Evolutionary conservation across 1,139 yeast species (phyloP).

Genomic region (Yamadazyma jaroonii): DNA sequence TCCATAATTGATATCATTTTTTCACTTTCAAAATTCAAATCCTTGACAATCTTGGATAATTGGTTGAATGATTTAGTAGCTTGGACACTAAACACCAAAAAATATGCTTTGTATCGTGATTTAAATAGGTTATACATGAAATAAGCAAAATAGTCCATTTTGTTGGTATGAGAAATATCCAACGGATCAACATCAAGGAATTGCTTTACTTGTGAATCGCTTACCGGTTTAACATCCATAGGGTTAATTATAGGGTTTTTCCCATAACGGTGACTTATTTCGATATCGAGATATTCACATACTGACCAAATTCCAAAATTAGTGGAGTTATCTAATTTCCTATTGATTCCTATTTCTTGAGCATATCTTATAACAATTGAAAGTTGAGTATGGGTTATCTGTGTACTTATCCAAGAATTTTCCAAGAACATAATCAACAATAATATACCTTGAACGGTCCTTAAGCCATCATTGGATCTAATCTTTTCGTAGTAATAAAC

Average conservation of each 20-base stretch:
- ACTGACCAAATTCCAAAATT: slow-evolving; percentile 54
- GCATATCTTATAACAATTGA: slow-evolving; percentile 58
- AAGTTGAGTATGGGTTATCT: slow-evolving; percentile 37
- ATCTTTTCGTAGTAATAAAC: background rate
- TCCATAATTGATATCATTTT: background rate
- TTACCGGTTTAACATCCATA: background rate
- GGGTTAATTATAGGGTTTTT: slow-evolving; percentile 45
- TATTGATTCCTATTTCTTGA: slow-evolving; percentile 63
- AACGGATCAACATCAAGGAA: background rate
- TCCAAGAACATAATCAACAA: slow-evolving; percentile 45
- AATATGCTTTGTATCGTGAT: background rate
- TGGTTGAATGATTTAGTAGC: background rate
- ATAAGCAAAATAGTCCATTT: background rate
- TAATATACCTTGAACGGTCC: slow-evolving; percentile 25
- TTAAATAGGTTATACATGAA: background rate
- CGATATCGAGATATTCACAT: slow-evolving; percentile 53
- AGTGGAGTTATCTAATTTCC: slow-evolving; percentile 36
- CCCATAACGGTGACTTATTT: slow-evolving; percentile 53
- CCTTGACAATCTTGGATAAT: background rate
- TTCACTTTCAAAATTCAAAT: background rate
- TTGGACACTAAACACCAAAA: background rate
- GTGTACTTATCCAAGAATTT: slow-evolving; percentile 33
- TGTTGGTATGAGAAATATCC: background rate
- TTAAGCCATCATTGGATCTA: background rate
- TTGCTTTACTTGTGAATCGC: background rate